A percentile compares a stretch with the other conserved stretches of the same genome.
Conservation (phyloP, 768 basidiomycete species). For the Amanita fuliginea region DNA sequence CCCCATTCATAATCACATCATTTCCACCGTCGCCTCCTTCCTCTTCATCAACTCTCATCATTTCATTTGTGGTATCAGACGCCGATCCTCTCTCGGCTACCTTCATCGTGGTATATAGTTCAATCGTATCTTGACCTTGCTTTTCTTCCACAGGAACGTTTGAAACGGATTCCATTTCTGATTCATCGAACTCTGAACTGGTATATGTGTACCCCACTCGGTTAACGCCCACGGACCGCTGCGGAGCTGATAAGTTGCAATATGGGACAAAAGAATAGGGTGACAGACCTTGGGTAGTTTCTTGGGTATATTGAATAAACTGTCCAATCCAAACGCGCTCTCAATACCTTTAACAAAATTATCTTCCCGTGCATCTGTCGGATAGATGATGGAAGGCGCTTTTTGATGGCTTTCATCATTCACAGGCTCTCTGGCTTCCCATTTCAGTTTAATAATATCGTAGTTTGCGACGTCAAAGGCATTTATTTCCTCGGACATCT, state of each 20-base stretch:
- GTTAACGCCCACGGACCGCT: not conserved
- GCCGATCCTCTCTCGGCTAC: not conserved
- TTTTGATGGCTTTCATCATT: not conserved
- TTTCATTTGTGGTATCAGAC: not conserved
- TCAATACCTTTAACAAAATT: constrained; percentile 1
- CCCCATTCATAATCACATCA: not conserved
- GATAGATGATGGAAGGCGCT: not conserved
- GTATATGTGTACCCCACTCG: not conserved
- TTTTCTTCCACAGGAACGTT: not conserved
- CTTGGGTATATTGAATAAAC: not conserved
- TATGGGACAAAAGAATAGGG: not conserved
- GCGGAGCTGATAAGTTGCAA: not conserved
- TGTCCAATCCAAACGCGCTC: constrained; percentile 2
- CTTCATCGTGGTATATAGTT: not conserved
- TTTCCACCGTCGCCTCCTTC: not conserved
- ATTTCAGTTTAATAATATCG: not conserved
- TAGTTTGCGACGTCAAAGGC: not conserved
- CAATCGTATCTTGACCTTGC: not conserved
- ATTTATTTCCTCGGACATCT: not conserved
- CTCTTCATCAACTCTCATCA: not conserved
- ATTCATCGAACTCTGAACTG: constrained; percentile 4
- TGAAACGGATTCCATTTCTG: not conserved
- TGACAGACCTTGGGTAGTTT: not conserved
- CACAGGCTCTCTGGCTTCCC: not conserved
- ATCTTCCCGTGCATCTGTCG: not conserved